These are phyloP conservation scores for Kwoniella mangroviensis DNA, from an alignment of 768 basidiomycete genomes.

Conservation along the genomic window DNA sequence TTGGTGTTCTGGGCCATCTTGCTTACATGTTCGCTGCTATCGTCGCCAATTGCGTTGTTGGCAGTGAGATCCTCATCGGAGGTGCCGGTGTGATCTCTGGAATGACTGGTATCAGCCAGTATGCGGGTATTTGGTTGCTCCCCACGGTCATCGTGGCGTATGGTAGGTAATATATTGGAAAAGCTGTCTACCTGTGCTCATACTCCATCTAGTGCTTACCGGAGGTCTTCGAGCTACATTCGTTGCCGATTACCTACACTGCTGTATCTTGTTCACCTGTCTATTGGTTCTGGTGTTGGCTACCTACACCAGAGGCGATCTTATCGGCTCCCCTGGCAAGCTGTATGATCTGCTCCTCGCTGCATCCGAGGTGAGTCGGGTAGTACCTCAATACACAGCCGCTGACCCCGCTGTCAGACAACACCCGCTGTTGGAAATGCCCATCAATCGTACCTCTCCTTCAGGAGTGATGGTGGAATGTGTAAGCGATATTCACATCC, in stretches of 20 bases:
- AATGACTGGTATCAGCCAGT: conserved; percentile 25
- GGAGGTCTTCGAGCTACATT: conserved; percentile 20
- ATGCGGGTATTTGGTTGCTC: conserved; percentile 24
- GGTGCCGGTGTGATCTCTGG: conserved; percentile 27
- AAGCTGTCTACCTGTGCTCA: background rate
- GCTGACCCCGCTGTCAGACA: background rate
- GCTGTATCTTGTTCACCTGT: conserved; percentile 18
- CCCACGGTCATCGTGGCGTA: conserved; percentile 24
- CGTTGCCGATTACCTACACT: conserved; percentile 20
- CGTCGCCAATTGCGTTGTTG: conserved; percentile 26
- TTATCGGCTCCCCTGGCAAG: conserved; percentile 21
- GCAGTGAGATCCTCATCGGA: conserved; percentile 27
- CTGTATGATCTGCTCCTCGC: conserved; percentile 17
- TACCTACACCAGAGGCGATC: conserved; percentile 15
- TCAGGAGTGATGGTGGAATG: conserved; percentile 17
- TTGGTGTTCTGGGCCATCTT: conserved; percentile 22
- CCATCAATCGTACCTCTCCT: conserved; percentile 15
- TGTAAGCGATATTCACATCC: conserved; percentile 1
- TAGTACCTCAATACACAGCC: background rate
- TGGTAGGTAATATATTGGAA: conserved; percentile 2
- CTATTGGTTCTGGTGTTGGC: conserved; percentile 15
- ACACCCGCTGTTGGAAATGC: conserved; percentile 14
- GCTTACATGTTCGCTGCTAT: conserved; percentile 29
- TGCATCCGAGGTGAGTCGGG: conserved; percentile 5
- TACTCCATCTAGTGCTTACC: conserved; percentile 1